These are phyloP conservation scores for Bidens hawaiensis DNA, from an alignment of 140 eudicot genomes.

Conservation along the genomic window DNA sequence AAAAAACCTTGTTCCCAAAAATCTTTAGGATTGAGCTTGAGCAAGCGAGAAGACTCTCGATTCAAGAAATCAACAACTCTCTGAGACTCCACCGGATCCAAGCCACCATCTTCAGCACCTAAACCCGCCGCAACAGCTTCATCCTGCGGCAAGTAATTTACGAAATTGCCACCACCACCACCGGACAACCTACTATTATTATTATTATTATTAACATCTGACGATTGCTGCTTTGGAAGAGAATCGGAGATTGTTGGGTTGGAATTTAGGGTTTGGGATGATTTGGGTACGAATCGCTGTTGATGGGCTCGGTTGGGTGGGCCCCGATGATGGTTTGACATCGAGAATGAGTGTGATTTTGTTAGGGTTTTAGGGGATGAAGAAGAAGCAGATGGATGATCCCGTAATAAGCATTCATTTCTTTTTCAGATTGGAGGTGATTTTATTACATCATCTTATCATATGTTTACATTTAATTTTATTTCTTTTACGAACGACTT, in stretches of 20 bases:
- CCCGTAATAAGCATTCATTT: slow-evolving; percentile 7
- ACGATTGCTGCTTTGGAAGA: slow-evolving; percentile 22
- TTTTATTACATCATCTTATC: too few relatives aligned
- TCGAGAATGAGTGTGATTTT: slow-evolving; percentile 6
- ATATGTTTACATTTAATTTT: too few relatives aligned
- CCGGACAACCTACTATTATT: slow-evolving; percentile 9
- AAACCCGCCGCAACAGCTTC: slow-evolving; percentile 95
- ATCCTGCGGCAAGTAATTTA: slow-evolving; percentile 85
- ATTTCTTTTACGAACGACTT: too few relatives aligned
- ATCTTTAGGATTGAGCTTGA: slow-evolving; percentile 63
- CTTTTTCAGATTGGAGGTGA: neutral
- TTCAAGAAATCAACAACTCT: slow-evolving; percentile 75
- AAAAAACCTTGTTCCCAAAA: slow-evolving; percentile 82
- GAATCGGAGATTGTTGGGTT: slow-evolving; percentile 30
- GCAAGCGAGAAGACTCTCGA: slow-evolving; percentile 62
- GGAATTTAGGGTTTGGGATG: slow-evolving; percentile 1
- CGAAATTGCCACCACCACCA: slow-evolving; percentile 44
- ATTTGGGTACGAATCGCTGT: slow-evolving; percentile 23
- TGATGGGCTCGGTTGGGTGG: slow-evolving; percentile 23
- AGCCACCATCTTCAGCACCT: slow-evolving; percentile 78
- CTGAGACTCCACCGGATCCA: slow-evolving; percentile 92
- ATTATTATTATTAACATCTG: slow-evolving; percentile 7
- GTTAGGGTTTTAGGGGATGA: slow-evolving; percentile 33
- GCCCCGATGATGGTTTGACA: slow-evolving; percentile 33
- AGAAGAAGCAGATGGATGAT: slow-evolving; percentile 14